These are phyloP conservation scores for Plasmodium blacklocki DNA, from an alignment of 169 alveolate species.

Conservation along the genomic window DNA sequence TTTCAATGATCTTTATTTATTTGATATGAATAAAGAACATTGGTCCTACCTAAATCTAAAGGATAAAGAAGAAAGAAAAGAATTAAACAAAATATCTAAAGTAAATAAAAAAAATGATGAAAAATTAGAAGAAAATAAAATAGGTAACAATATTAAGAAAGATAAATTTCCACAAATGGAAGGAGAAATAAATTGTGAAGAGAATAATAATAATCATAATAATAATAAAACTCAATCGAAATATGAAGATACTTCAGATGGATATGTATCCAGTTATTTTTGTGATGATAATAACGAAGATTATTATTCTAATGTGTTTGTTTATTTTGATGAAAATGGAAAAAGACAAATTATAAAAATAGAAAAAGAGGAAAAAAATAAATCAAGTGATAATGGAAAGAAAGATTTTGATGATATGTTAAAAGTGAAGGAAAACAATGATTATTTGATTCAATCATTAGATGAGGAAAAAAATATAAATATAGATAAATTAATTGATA, in stretches of 20 bases:
- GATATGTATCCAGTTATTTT: constrained; percentile 16
- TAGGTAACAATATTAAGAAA: not conserved
- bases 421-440: constrained; percentile 28
- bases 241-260: constrained; percentile 23
- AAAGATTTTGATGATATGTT: constrained; percentile 25
- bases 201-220: not conserved
- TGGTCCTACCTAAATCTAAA: constrained; percentile 56
- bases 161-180: constrained; percentile 9
- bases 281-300: constrained; percentile 40
- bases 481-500: constrained; percentile 64
- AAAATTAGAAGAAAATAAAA: constrained; percentile 7
- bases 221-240: constrained; percentile 2
- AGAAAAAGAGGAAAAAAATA: constrained; percentile 8
- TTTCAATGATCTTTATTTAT: constrained; percentile 85
- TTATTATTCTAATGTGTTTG: constrained; percentile 44
- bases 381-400: not conserved
- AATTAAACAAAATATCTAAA: constrained; percentile 18
- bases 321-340: constrained; percentile 77
- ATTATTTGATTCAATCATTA: constrained; percentile 4
- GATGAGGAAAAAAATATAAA: constrained; percentile 75
- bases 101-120: constrained; percentile 29
- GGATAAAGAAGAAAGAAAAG: constrained; percentile 7
- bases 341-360: constrained; percentile 75
- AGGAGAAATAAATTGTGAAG: not conserved
- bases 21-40: constrained; percentile 81